Base-by-base conservation (phyloP, 306 rosid genomes). In the Hippophae gyantsensis region DNA sequence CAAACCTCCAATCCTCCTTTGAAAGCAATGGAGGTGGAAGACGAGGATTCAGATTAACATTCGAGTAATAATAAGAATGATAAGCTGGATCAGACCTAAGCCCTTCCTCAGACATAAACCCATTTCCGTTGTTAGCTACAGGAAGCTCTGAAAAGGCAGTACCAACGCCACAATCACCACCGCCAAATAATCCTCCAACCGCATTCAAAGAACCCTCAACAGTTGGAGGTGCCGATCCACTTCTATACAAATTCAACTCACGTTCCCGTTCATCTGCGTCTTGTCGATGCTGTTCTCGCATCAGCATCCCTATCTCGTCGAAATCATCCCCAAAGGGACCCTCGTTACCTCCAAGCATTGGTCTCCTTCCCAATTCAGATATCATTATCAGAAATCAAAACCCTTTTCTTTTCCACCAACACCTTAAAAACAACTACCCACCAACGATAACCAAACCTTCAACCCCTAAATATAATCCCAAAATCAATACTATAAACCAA, bases 161-260 rank as follows among this genome's bases (percentile, higher is more conserved):
- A 55, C 52, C 18, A n/a, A 12, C 63, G 7, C 44, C 68, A 3
- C 49, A 64, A 1, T 51, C 73, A 0, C 66, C 57, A 5, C 78
- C 81, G 7, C 71, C 81, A 76, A 85, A 78, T 60, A 89, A 66
- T 11, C 95, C 95, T 46, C 87, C 97, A 10, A 89, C 89, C 0
- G 95, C 97, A 80, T 63, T 89, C 40, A 81, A 55, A 43, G 97
- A 89, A 57, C 97, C 97, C 78, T 89, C 95, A 6, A 89, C 82
- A 42, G 95, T 83, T 38, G 97, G 97, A 56, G 97, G 97, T n/a
- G 97, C 97, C 47, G 97, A 89, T 62, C 96, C 96, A 74, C 96
- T 85, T 67, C 96, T 79, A 66, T 68, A 89, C 49, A 89, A 56
- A 76, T 81, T 86, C 42, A 89, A 83, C 57, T 89, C 89, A 2